Evolutionary conservation across 208 protist species (phyloP).

Genomic region (Leishmania tarentolae): DNA sequence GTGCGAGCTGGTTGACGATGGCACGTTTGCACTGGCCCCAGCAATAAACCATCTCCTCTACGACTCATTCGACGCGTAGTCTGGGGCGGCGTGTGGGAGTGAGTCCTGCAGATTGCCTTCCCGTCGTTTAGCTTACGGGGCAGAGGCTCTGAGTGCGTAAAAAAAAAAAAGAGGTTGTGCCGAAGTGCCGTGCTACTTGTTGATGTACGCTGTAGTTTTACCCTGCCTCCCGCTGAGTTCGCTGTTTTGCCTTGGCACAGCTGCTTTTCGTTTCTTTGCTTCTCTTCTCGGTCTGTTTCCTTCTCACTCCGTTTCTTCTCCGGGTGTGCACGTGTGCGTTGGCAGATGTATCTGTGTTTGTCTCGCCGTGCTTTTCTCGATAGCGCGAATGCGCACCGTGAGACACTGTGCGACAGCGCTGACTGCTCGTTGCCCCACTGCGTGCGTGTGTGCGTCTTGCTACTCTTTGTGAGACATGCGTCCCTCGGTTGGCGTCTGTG

Average conservation of each 20-base stretch:
- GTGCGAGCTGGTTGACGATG: conserved; percentile 82
- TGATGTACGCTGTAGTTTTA: neutral
- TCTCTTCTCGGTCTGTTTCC: neutral
- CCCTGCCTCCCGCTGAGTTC: no score
- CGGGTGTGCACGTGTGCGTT: neutral
- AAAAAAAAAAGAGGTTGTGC: neutral
- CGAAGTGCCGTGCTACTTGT: neutral
- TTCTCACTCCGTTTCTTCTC: conserved; percentile 8
- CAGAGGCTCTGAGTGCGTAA: neutral
- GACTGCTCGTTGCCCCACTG: neutral
- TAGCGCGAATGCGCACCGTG: neutral
- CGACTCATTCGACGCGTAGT: conserved; percentile 47
- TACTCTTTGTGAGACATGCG: neutral
- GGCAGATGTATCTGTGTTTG: neutral
- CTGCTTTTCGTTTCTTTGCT: conserved; percentile 10
- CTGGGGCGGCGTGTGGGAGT: neutral
- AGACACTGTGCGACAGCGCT: neutral
- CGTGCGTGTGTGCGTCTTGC: neutral
- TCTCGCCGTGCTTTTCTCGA: neutral
- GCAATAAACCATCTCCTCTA: conserved; percentile 77
- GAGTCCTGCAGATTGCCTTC: neutral
- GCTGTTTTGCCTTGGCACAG: neutral
- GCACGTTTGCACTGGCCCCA: conserved; percentile 54
- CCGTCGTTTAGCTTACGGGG: neutral
- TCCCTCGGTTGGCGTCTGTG: neutral